phyloP scores from a whole-genome alignment of 2,329 filamentous ascomycete species.

The Aspergillus neotritici region DNA sequence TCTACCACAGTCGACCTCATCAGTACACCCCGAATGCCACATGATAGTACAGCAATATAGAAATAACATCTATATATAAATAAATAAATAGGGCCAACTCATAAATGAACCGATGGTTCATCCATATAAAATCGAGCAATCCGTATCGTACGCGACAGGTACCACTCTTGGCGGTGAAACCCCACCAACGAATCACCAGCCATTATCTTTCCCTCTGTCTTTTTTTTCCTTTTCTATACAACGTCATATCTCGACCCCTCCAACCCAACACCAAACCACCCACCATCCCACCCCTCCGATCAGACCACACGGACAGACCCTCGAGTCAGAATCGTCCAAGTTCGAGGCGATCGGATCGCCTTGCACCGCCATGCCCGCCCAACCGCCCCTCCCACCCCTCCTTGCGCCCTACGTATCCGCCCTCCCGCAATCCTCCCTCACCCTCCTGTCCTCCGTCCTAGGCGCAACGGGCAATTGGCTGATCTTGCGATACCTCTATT shows the following conservation, averaged over 20 bases:
- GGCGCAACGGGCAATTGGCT: slow-evolving; percentile 54
- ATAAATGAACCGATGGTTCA: no score
- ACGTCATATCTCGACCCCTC: slow-evolving; percentile 12
- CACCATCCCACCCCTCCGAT: slow-evolving; percentile 3
- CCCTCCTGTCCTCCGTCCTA: slow-evolving; percentile 41
- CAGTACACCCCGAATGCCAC: no score
- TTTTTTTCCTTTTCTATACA: slow-evolving; percentile 25
- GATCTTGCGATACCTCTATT: slow-evolving; percentile 47
- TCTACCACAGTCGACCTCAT: no score
- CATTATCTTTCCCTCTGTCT: slow-evolving; percentile 3
- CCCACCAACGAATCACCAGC: slow-evolving; percentile 21
- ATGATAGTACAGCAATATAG: not conserved
- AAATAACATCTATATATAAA: not conserved
- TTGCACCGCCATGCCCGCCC: slow-evolving; percentile 30
- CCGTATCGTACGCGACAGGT: no score
- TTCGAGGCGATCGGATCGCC: not conserved
- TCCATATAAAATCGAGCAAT: no score
- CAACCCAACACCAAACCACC: no score
- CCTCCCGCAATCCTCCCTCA: slow-evolving; percentile 34
- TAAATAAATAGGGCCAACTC: not conserved
- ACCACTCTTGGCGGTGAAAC: slow-evolving; percentile 20
- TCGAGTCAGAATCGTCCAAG: not conserved
- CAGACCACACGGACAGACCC: not conserved
- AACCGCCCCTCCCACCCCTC: slow-evolving; percentile 37
- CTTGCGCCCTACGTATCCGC: slow-evolving; percentile 35